These are phyloP conservation scores for Teratosphaeriaceae sp. DNA, from an alignment of 2,329 filamentous ascomycete genomes.

Conservation along the genomic window DNA sequence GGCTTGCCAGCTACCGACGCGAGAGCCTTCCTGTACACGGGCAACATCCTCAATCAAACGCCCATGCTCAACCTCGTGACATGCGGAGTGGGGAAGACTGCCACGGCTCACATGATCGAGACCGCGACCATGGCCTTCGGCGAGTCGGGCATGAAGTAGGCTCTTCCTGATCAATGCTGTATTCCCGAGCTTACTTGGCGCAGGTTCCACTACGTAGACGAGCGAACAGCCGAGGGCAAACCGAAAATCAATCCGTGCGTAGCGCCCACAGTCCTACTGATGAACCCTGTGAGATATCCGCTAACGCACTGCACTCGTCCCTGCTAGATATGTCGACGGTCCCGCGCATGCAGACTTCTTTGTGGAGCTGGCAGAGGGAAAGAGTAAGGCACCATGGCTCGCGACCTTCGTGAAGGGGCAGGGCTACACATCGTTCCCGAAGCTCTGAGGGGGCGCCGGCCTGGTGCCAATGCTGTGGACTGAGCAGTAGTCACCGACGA, in stretches of 20 bases:
- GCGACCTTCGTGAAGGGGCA: slow-evolving; percentile 32
- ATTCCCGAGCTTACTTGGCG: too few relatives aligned
- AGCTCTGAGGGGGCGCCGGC: too few relatives aligned
- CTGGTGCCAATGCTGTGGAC: too few relatives aligned
- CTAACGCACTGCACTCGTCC: too few relatives aligned
- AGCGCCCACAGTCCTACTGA: too few relatives aligned
- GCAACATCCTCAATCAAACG: slow-evolving; percentile 32
- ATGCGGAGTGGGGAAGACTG: slow-evolving; percentile 35
- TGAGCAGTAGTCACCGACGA: too few relatives aligned
- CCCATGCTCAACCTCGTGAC: slow-evolving; percentile 23
- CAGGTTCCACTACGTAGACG: slow-evolving; percentile 49
- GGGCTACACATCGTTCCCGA: slow-evolving; percentile 20
- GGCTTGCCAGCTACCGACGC: slow-evolving; percentile 17
- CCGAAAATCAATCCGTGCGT: slow-evolving; percentile 26
- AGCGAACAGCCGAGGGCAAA: slow-evolving; percentile 39
- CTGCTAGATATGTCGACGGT: slow-evolving; percentile 28
- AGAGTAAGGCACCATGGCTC: slow-evolving; percentile 26
- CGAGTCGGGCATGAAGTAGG: slow-evolving; percentile 30
- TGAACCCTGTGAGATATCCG: too few relatives aligned
- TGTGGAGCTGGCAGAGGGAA: slow-evolving; percentile 21
- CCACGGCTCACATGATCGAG: slow-evolving; percentile 31
- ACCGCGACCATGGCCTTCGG: slow-evolving; percentile 30
- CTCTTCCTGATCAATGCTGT: slow-evolving; percentile 4
- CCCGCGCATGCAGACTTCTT: slow-evolving; percentile 31
- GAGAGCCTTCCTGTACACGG: slow-evolving; percentile 36